Base-by-base conservation (phyloP, 108 stramenopile genomes). In the Nitzschia sp. region DNA sequence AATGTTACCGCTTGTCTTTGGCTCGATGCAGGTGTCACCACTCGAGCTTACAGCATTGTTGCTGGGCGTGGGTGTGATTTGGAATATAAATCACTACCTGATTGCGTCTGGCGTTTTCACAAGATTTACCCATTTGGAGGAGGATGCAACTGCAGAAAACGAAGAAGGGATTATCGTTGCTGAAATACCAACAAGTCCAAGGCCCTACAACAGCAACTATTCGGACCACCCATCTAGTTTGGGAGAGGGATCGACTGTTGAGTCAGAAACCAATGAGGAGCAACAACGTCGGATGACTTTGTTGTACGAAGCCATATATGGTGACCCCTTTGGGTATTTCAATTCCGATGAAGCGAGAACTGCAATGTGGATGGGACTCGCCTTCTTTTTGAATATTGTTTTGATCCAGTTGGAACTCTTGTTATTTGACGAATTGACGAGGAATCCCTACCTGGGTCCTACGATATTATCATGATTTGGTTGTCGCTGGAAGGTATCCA, bases 271-370 rank as follows among this genome's bases (percentile, higher is more conserved):
- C 43, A 62, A 24, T 62, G 20, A 14, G 21, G 15, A 46, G 20
- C 61, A 62, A 21, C 46, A 48, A 6, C 46, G 17, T 3, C 46
- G 46, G 17, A 12, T 62, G n/a, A 12, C 41, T 21, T 42, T 43
- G 8, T 22, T 62, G 43, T 62, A 62, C 21, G 61, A 62, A 22
- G 24, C 11, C 17, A 62, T 62, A 0, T 62, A 62, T 25, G 57
- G 57, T 10, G 11, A 14, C 10, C 61, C 61, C 9, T 10, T 9
- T 2, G 21, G 21, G 24, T 17, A 40, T 10, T 7, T 62, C 20
- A 42, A 43, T 14, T 62, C 61, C 2, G 61, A 62, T n/a, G 22
- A 7, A 40, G 61, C 10, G 9, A 43, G 43, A 25, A 46, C 61
- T 0, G 15, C 19, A 12, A 20, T 62, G 43, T 43, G 61, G 43